Percentiles rank a stretch among this genome's conserved stretches.
phyloP scores from a whole-genome alignment of 257 asterid species.

The Salvia rosmarinus region DNA sequence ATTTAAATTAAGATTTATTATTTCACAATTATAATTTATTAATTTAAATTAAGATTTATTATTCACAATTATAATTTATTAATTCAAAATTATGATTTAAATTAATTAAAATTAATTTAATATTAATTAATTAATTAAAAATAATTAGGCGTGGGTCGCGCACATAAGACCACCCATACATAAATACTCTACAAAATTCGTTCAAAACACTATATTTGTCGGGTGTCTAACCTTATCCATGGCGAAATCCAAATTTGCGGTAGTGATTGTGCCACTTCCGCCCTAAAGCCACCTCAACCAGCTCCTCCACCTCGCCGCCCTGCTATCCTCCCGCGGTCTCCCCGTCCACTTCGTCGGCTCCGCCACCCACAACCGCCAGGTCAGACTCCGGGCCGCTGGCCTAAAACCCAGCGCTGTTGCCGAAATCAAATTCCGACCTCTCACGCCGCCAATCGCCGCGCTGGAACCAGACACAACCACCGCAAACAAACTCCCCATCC shows the following conservation, averaged over 20 bases:
- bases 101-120: too few relatives aligned
- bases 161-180: too few relatives aligned
- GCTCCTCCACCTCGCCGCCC: slow-evolving; percentile 42
- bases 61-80: too few relatives aligned
- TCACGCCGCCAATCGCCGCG: slow-evolving; percentile 17
- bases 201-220: too few relatives aligned
- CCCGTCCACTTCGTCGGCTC: slow-evolving; percentile 40
- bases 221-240: not conserved
- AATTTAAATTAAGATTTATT: too few relatives aligned
- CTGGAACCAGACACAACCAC: not conserved
- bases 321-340: slow-evolving; percentile 32
- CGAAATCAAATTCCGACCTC: slow-evolving; percentile 31
- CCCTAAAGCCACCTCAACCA: slow-evolving; percentile 49
- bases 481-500: slow-evolving; percentile 35
- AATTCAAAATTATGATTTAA: too few relatives aligned
- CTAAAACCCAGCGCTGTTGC: not conserved
- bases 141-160: too few relatives aligned
- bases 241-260: slow-evolving; percentile 19
- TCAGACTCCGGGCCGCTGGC: slow-evolving; percentile 23
- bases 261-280: slow-evolving; percentile 38
- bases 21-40: too few relatives aligned
- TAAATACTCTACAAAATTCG: too few relatives aligned
- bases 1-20: too few relatives aligned
- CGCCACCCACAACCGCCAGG: slow-evolving; percentile 45
- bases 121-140: too few relatives aligned